Conservation (phyloP, 2,329 filamentous ascomycete genomes). For the Trichoderma sp. region DNA sequence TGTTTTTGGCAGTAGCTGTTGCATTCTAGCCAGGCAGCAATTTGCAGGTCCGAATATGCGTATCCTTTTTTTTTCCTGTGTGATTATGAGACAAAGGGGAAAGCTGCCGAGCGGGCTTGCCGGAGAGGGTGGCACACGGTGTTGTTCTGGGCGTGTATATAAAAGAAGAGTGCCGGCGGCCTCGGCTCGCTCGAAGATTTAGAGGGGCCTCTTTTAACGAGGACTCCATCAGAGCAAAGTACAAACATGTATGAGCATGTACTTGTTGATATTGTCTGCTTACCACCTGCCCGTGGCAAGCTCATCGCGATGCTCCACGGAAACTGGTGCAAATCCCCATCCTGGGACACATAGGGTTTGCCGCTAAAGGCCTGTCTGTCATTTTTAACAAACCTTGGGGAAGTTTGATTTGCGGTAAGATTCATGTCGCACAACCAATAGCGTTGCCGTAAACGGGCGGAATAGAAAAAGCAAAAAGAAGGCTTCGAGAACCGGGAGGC, state of each 20-base stretch:
- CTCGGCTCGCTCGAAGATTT: neutral
- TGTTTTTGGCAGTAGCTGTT: neutral
- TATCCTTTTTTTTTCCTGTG: neutral
- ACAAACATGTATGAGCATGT: conserved; percentile 4
- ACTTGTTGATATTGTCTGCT: conserved; percentile 13
- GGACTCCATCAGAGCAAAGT: conserved; percentile 10
- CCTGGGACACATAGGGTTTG: conserved; percentile 2
- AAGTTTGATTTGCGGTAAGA: conserved; percentile 9
- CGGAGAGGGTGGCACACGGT: conserved; percentile 11
- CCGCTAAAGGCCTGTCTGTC: conserved; percentile 5
- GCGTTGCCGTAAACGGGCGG: neutral
- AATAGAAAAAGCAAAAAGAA: conserved; percentile 8
- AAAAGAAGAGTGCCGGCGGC: conserved; percentile 12
- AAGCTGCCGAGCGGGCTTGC: conserved; percentile 9
- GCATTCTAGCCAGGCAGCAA: conserved; percentile 3
- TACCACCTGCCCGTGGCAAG: conserved; percentile 8
- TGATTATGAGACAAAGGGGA: neutral
- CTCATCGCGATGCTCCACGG: neutral
- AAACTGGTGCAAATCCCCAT: neutral
- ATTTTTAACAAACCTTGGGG: conserved; percentile 5
- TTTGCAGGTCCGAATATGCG: neutral
- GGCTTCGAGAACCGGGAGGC: conserved; percentile 12
- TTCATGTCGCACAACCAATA: neutral
- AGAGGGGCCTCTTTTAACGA: conserved; percentile 7
- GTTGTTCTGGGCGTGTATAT: conserved; percentile 15